phyloP scores from a whole-genome alignment of 352 stramenopile species.

The Globisporangium lucens region DNA sequence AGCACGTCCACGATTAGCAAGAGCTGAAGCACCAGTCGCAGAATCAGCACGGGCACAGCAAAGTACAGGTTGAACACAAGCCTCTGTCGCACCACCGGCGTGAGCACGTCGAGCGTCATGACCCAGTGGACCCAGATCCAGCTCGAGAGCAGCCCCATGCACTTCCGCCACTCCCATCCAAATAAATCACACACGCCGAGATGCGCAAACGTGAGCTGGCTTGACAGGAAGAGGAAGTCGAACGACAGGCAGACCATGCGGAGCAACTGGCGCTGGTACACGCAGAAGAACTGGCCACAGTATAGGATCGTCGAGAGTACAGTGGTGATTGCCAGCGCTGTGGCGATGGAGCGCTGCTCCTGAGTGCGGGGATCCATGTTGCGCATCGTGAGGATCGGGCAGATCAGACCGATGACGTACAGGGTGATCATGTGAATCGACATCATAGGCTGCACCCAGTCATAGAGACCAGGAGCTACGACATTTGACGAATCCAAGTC shows the following conservation, averaged over 20 bases:
- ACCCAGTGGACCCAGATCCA: slow-evolving; percentile 24
- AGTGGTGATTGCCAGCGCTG: neutral
- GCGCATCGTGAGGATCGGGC: slow-evolving; percentile 1
- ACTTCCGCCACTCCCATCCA: slow-evolving; percentile 11
- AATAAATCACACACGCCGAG: slow-evolving; percentile 14
- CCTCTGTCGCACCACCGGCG: slow-evolving; percentile 3
- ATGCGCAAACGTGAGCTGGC: slow-evolving; percentile 20
- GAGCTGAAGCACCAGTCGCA: slow-evolving; percentile 15
- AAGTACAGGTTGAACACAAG: slow-evolving; percentile 9
- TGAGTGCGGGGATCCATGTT: no score
- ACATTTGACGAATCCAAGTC: neutral
- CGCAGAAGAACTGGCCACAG: slow-evolving; percentile 10
- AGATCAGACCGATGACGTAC: slow-evolving; percentile 8
- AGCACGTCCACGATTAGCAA: slow-evolving; percentile 7
- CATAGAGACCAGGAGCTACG: neutral
- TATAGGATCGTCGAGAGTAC: slow-evolving; percentile 1
- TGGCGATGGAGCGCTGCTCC: neutral
- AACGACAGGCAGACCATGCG: slow-evolving; percentile 16
- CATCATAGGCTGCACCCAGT: neutral
- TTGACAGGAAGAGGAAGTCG: slow-evolving; percentile 17
- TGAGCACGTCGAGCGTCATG: slow-evolving; percentile 24
- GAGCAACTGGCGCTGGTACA: slow-evolving; percentile 21
- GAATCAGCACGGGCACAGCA: slow-evolving; percentile 2
- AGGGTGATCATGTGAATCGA: neutral
- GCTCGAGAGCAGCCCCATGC: neutral